phyloP scores from a whole-genome alignment of 805 yeast species.

The Priceomyces carsonii region DNA sequence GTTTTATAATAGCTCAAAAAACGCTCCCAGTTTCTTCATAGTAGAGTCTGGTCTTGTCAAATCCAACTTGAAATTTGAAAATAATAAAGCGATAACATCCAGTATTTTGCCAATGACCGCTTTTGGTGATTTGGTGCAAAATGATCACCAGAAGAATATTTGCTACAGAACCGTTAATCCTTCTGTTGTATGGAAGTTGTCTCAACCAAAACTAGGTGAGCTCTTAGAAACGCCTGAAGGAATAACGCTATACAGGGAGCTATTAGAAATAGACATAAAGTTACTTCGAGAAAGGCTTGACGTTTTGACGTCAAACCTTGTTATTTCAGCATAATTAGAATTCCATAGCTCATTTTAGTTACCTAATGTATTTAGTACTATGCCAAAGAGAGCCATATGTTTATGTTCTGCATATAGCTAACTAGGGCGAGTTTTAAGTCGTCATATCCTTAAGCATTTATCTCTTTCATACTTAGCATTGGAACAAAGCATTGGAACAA shows the following conservation, averaged over 20 bases:
- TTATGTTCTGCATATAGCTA: too few species aligned
- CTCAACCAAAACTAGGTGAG: conserved; percentile 42
- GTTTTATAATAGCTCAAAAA: conserved; percentile 46
- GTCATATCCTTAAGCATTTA: too few species aligned
- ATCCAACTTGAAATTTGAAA: conserved; percentile 38
- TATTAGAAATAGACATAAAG: conserved; percentile 59
- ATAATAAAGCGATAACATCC: conserved; percentile 37
- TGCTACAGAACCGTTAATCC: conserved; percentile 59
- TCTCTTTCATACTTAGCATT: too few species aligned
- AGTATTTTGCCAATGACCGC: conserved; percentile 70
- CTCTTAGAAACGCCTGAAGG: conserved; percentile 49
- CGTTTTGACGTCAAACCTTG: conserved; percentile 71
- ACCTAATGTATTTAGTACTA: neutral
- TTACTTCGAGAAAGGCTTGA: conserved; percentile 72
- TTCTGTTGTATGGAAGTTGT: conserved; percentile 69
- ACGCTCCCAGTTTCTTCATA: conserved; percentile 54
- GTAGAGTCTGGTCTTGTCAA: conserved; percentile 51
- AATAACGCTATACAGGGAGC: conserved; percentile 58
- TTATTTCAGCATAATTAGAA: conserved; percentile 51
- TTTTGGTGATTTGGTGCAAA: conserved; percentile 58
- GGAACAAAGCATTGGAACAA: too few species aligned
- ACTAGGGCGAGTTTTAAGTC: too few species aligned
- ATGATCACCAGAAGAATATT: conserved; percentile 42
- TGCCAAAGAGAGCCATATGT: too few species aligned
- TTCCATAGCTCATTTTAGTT: neutral